Base-by-base conservation (phyloP, 2,329 filamentous ascomycete species). In the Mariannaea sp. region DNA sequence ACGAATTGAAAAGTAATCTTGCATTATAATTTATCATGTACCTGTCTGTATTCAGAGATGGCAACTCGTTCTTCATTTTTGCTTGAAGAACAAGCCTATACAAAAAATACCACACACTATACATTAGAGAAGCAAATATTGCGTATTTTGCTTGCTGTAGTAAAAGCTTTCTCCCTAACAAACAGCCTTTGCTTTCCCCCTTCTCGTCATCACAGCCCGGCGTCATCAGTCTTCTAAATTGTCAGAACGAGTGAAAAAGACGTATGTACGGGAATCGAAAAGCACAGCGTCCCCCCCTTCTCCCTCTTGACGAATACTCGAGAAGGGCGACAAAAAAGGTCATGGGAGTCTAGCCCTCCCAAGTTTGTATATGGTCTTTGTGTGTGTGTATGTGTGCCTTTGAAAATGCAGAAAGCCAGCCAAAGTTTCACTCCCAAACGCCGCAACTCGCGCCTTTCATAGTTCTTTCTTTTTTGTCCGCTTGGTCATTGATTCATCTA, bases 351-450 rank as follows among this genome's bases (percentile, higher is more conserved):
- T 35, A 22, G 32, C 26, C 20, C 39, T 42, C 51, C 32, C 35
- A 45, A 30, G 40, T 49, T 49, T 41, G 16, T 49, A 26, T n/a
- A n/a, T n/a, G n/a, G n/a, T n/a, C n/a, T n/a, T n/a, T n/a, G n/a
- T n/a, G n/a, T n/a, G n/a, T n/a, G n/a, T n/a, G n/a, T n/a, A n/a
- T n/a, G n/a, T n/a, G n/a, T n/a, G 40, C 45, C 33, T 33, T 45
- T 36, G 44, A 43, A 10, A 16, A 27, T 45, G 33, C 54, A 55
- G 50, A 27, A 50, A 50, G 62, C 51, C 59, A 52, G 53, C 39
- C 49, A 57, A 56, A 50, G 57, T 52, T 56, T 46, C 53, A 55
- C 51, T 53, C 50, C 40, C 43, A 54, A 65, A 65, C 62, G 62
- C 62, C 62, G 38, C 56, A 64, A 55, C 55, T 62, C 46, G 53